phyloP scores from a whole-genome alignment of 441 rosid genomes.

The Aquilaria agallochum region DNA sequence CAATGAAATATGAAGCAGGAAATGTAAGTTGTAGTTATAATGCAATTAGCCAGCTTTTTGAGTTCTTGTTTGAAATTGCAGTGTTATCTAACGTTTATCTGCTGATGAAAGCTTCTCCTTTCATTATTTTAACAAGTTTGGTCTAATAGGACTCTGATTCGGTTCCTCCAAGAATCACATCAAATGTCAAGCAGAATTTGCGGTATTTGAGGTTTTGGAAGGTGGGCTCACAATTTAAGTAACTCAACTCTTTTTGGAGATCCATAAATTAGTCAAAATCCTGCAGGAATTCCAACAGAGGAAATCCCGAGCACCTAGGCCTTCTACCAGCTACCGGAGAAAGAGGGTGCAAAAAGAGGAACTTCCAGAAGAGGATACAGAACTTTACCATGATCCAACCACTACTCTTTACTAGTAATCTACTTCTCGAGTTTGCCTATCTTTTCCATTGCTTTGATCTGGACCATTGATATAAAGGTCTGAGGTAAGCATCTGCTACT shows the following conservation, averaged over 20 bases:
- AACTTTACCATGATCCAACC: conserved; percentile 72
- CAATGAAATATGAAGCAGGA: background rate
- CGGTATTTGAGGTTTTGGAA: conserved; percentile 78
- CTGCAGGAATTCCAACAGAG: conserved; percentile 64
- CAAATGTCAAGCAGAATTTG: conserved; percentile 89
- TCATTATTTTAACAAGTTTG: conserved; percentile 20
- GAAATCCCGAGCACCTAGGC: conserved; percentile 53
- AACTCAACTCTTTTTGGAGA: background rate
- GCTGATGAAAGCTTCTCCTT: background rate
- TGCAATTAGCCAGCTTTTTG: background rate
- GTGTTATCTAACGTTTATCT: background rate
- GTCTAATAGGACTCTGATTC: conserved; percentile 48
- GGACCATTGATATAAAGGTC: background rate
- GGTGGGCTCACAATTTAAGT: conserved; percentile 25
- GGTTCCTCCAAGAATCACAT: conserved; percentile 76
- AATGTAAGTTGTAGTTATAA: background rate
- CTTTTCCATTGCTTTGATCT: conserved; percentile 8
- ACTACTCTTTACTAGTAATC: conserved; percentile 74
- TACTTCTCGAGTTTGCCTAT: conserved; percentile 22
- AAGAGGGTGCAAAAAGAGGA: conserved; percentile 75
- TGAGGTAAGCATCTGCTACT: conserved; percentile 7
- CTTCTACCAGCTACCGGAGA: conserved; percentile 85
- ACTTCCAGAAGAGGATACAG: conserved; percentile 56
- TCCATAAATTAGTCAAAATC: conserved; percentile 10
- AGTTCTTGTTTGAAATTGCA: background rate